Evolutionary conservation across 495 filamentous ascomycete genomes (phyloP).

Genomic region (Glarea lozoyensis): DNA sequence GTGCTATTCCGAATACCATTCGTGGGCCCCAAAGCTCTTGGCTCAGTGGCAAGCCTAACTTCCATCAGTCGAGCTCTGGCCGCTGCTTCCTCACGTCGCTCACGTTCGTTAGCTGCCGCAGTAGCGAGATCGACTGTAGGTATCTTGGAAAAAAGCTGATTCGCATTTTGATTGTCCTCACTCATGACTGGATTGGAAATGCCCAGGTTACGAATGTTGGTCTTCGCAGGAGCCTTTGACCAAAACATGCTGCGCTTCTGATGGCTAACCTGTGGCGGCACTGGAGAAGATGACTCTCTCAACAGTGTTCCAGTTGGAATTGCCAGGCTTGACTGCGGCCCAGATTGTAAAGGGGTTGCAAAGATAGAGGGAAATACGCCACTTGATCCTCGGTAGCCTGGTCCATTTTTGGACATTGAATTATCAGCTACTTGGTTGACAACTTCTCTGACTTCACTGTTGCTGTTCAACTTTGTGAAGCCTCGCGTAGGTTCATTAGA

Average conservation of each 20-base stretch:
- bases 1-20: conserved; percentile 24
- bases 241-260: conserved; percentile 27
- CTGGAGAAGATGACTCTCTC: background rate
- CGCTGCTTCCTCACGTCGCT: conserved; percentile 30
- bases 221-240: conserved; percentile 22
- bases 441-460: conserved; percentile 1
- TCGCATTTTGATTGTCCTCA: conserved; percentile 23
- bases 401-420: conserved; percentile 2
- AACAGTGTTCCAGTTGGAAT: conserved; percentile 9
- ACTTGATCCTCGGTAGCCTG: conserved; percentile 18
- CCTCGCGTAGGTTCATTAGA: conserved; percentile 9
- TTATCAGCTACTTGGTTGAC: conserved; percentile 1
- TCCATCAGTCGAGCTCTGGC: conserved; percentile 25
- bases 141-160: conserved; percentile 34
- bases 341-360: background rate
- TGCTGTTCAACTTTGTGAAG: conserved; percentile 15
- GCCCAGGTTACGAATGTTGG: conserved; percentile 26
- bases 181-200: conserved; percentile 41
- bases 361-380: conserved; percentile 14
- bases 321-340: conserved; percentile 3
- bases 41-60: conserved; percentile 29
- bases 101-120: conserved; percentile 36
- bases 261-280: conserved; percentile 9
- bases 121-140: conserved; percentile 36
- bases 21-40: conserved; percentile 21